A percentile compares a stretch with the other conserved stretches of the same genome.
Conservation (phyloP, 495 filamentous ascomycete genomes). For the Neurospora tetrasperma region DNA sequence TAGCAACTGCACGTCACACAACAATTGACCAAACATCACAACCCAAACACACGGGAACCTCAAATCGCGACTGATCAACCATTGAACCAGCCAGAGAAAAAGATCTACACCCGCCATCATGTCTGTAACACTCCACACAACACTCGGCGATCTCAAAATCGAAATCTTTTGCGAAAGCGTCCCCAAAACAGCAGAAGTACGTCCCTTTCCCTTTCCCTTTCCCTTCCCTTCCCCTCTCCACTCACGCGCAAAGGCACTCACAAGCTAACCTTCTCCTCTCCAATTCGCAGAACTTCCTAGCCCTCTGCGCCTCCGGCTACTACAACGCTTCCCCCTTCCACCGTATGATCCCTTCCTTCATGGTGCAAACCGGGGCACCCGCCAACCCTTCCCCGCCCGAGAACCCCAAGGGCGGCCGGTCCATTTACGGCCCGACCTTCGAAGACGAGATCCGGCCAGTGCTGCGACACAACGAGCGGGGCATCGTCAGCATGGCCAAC, state of each 20-base stretch:
- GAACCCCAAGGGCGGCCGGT: slow-evolving; percentile 67
- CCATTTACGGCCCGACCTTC: slow-evolving; percentile 75
- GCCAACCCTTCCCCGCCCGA: slow-evolving; percentile 45
- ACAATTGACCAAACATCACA: not conserved
- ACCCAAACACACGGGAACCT: not conserved
- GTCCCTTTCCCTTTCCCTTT: slow-evolving; percentile 33
- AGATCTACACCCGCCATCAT: slow-evolving; percentile 23
- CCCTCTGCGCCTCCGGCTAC: slow-evolving; percentile 80
- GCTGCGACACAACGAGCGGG: slow-evolving; percentile 74
- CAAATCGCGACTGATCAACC: not conserved
- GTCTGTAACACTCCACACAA: slow-evolving; percentile 76
- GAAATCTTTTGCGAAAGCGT: slow-evolving; percentile 94
- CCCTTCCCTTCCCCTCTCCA: slow-evolving; percentile 36
- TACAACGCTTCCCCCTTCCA: slow-evolving; percentile 89
- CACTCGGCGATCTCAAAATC: slow-evolving; percentile 83
- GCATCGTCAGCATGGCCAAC: slow-evolving; percentile 91
- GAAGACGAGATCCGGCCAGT: slow-evolving; percentile 89
- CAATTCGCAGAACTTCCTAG: slow-evolving; percentile 77
- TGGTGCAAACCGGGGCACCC: slow-evolving; percentile 83
- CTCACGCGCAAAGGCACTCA: not conserved
- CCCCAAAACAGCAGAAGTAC: slow-evolving; percentile 75
- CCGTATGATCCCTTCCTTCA: slow-evolving; percentile 80
- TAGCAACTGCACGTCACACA: not conserved
- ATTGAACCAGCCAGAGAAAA: not conserved
- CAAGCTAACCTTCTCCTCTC: not conserved